Conservation (phyloP, 2,329 filamentous ascomycete genomes). For the Fusarium verrucosum region DNA sequence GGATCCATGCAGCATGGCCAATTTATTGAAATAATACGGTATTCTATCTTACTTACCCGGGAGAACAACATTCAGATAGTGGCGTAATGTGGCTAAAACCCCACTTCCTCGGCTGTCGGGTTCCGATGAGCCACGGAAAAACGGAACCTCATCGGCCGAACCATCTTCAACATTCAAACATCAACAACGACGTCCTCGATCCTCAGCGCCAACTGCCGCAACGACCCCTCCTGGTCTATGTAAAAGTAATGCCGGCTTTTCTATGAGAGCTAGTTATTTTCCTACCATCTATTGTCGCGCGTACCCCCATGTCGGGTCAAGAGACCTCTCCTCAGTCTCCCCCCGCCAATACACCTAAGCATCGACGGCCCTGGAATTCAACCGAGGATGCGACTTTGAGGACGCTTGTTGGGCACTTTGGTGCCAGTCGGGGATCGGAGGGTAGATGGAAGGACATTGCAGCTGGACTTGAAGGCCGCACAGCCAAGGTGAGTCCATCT, state of each 20-base stretch:
- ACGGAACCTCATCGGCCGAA: constrained; percentile 15
- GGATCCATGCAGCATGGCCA: no score
- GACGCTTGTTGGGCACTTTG: constrained; percentile 43
- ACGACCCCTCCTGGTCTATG: neutral
- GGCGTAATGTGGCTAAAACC: neutral
- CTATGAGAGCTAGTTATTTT: neutral
- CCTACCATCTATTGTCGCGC: neutral
- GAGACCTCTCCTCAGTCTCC: constrained; percentile 39
- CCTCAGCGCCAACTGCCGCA: neutral
- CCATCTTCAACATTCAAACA: constrained; percentile 24
- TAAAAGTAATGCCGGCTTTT: constrained; percentile 14
- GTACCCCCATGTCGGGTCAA: constrained; percentile 35
- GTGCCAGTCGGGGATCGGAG: constrained; percentile 40
- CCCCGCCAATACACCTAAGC: constrained; percentile 32
- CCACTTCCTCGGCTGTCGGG: neutral
- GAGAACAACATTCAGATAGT: neutral
- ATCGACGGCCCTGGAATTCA: constrained; percentile 41
- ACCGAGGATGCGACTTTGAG: constrained; percentile 43
- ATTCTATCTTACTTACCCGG: neutral
- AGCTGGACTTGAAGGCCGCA: constrained; percentile 38
- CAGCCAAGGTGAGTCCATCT: constrained; percentile 41
- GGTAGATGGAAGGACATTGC: constrained; percentile 46
- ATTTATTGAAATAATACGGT: no score
- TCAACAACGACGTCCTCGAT: neutral
- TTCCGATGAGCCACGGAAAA: constrained; percentile 29